phyloP scores from a whole-genome alignment of 768 basidiomycete species.

The Suillus discolor region DNA sequence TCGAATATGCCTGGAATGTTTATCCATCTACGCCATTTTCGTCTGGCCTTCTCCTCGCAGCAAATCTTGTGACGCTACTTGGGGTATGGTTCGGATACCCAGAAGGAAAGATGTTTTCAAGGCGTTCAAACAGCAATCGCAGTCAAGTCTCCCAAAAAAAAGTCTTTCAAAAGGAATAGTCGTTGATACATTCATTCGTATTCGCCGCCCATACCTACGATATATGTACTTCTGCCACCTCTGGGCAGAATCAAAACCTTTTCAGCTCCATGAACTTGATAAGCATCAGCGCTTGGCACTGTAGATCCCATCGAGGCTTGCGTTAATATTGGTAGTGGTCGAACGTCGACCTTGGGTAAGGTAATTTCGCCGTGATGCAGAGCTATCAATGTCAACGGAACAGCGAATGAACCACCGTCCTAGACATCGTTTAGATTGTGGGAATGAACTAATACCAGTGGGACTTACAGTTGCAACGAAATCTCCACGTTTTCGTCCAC shows the following conservation, averaged over 20 bases:
- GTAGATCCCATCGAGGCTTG: constrained; percentile 59
- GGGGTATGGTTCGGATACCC: constrained; percentile 59
- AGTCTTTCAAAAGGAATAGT: background rate
- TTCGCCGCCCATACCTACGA: constrained; percentile 67
- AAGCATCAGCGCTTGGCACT: constrained; percentile 71
- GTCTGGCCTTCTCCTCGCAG: constrained; percentile 54
- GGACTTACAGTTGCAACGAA: constrained; percentile 68
- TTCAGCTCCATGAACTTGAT: constrained; percentile 85
- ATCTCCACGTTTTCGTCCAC: constrained; percentile 85
- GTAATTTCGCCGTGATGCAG: constrained; percentile 80
- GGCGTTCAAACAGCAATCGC: background rate
- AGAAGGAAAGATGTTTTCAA: constrained; percentile 34
- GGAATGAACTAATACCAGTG: background rate
- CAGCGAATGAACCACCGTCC: constrained; percentile 62
- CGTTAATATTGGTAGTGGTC: constrained; percentile 55
- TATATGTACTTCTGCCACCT: constrained; percentile 79
- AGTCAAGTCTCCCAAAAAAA: background rate
- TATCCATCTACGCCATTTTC: constrained; percentile 79
- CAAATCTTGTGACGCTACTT: constrained; percentile 52
- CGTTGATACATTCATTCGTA: constrained; percentile 15
- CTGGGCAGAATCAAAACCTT: constrained; percentile 81
- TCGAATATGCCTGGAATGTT: constrained; percentile 89
- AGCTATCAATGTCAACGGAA: constrained; percentile 80
- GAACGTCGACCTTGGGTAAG: constrained; percentile 73
- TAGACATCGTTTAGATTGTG: constrained; percentile 29